phyloP scores from a whole-genome alignment of 2,329 filamentous ascomycete species.

The Lizonia empirigonia region DNA sequence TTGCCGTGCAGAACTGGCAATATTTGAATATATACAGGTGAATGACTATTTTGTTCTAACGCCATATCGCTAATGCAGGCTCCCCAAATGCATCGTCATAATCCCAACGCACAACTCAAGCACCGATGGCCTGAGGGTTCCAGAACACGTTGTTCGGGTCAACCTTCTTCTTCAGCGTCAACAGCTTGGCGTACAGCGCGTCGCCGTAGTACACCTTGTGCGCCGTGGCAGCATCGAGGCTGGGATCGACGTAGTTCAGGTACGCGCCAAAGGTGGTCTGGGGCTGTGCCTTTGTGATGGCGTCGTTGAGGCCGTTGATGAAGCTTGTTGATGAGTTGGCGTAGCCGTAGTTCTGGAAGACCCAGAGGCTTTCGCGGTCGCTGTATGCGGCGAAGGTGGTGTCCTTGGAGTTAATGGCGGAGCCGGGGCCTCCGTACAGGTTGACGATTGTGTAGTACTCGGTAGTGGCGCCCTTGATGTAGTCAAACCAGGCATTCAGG shows the following conservation, averaged over 20 bases:
- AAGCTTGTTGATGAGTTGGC: conserved; percentile 38
- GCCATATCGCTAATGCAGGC: conserved; percentile 11
- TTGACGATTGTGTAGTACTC: conserved; percentile 49
- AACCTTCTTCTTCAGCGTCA: conserved; percentile 48
- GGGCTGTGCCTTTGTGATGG: conserved; percentile 46
- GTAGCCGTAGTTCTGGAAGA: conserved; percentile 47
- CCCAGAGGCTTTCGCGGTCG: conserved; percentile 47
- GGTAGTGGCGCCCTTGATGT: conserved; percentile 33
- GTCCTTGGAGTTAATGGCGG: conserved; percentile 44
- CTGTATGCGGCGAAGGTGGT: conserved; percentile 43
- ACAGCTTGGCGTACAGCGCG: conserved; percentile 42
- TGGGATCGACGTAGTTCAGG: conserved; percentile 61
- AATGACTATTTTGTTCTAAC: conserved; percentile 1
- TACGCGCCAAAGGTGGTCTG: conserved; percentile 56
- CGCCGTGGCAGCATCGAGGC: conserved; percentile 54
- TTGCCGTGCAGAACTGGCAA: too few relatives aligned
- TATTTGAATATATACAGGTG: conserved; percentile 4
- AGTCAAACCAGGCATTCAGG: conserved; percentile 38
- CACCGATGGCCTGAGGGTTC: conserved; percentile 48
- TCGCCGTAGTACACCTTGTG: conserved; percentile 58
- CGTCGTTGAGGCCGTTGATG: conserved; percentile 52
- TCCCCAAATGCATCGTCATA: too few relatives aligned
- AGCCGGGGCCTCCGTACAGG: conserved; percentile 47
- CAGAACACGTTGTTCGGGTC: conserved; percentile 49
- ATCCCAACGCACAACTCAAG: too few relatives aligned